phyloP scores from a whole-genome alignment of 352 stramenopile species.

The Globisporangium polare region DNA sequence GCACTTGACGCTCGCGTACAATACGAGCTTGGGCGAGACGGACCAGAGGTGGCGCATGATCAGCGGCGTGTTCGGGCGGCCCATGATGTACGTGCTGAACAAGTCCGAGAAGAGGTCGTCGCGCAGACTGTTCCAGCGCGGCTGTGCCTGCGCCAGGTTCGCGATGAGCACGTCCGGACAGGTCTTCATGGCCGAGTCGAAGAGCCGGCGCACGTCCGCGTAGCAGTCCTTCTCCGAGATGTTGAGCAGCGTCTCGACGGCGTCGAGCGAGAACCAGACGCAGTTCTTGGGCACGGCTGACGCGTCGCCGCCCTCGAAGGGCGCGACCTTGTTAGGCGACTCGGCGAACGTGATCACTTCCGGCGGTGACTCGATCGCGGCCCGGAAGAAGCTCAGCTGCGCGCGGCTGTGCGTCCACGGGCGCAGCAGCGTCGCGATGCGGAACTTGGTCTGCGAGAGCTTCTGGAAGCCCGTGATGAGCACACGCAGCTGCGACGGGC shows the following conservation, averaged over 20 bases:
- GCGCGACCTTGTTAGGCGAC: conserved; percentile 72
- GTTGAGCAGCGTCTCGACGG: conserved; percentile 74
- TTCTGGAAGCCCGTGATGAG: conserved; percentile 77
- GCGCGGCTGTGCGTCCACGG: conserved; percentile 78
- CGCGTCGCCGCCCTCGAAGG: conserved; percentile 84
- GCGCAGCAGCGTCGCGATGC: conserved; percentile 60
- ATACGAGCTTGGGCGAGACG: conserved; percentile 79
- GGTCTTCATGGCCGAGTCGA: conserved; percentile 77
- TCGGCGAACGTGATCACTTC: conserved; percentile 81
- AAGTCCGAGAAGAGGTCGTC: conserved; percentile 87
- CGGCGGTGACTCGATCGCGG: conserved; percentile 71
- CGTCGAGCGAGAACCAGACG: conserved; percentile 85
- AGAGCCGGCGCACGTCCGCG: conserved; percentile 70
- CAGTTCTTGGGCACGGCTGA: conserved; percentile 82
- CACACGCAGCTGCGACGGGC: conserved; percentile 57
- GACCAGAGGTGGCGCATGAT: conserved; percentile 89
- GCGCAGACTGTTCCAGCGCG: conserved; percentile 77
- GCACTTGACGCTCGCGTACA: conserved; percentile 85
- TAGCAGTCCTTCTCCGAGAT: conserved; percentile 85
- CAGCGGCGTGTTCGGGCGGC: conserved; percentile 76
- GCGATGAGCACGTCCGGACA: conserved; percentile 85
- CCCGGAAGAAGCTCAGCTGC: conserved; percentile 74
- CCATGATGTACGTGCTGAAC: conserved; percentile 85
- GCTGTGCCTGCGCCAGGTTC: conserved; percentile 71
- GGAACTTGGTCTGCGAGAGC: conserved; percentile 81